Base-by-base conservation (phyloP, 2,329 filamentous ascomycete species). In the Thelonectria discophora region DNA sequence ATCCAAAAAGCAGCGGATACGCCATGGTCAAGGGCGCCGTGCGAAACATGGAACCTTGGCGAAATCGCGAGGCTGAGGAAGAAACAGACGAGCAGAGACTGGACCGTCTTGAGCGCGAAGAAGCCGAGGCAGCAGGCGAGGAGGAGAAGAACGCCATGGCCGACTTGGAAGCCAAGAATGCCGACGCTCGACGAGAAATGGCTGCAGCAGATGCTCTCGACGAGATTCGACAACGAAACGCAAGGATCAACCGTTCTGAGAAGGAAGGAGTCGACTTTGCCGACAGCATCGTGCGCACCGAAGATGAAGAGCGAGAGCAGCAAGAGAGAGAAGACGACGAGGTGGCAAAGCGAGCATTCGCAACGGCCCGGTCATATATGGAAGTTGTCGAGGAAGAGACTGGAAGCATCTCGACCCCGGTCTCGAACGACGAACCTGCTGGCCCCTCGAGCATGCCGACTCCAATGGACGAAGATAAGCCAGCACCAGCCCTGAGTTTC, bases 1-100 rank as follows among this genome's bases (percentile, higher is more conserved):
- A 99, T 69, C 95, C 95, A 0, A 96, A 96, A 77, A 94, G 94
- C 73, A 93, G 93, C 84, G 94, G 98, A 75, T 99, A 97, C 74
- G 87, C 78, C 86, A 83, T 85, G 73, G 86, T 96, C 76, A 84
- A 85, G 51, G 94, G 95, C 15, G 95, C 94, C 5, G 93, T 94
- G 78, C 86, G 95, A 46, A 98, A 97, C 76, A 95, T 95, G 65
- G 95, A 99, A 77, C 90, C 91, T 0, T 99, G 95, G 95, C 82
- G 93, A 24, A 81, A 86, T 59, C 79, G 81, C 9, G 76, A 75
- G 21, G 84, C 89, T 52, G 84, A 86, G 21, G 86, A 88, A 62
- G 94, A 97, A 80, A 94, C 92, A 2, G 91, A 96, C 67, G 93
- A 98, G 75, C 88, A 97, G 80, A 84, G 91, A 43, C 81, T 98